Evolutionary conservation across 179 eudicot genomes (phyloP).

Genomic region (Beta corolliflora): DNA sequence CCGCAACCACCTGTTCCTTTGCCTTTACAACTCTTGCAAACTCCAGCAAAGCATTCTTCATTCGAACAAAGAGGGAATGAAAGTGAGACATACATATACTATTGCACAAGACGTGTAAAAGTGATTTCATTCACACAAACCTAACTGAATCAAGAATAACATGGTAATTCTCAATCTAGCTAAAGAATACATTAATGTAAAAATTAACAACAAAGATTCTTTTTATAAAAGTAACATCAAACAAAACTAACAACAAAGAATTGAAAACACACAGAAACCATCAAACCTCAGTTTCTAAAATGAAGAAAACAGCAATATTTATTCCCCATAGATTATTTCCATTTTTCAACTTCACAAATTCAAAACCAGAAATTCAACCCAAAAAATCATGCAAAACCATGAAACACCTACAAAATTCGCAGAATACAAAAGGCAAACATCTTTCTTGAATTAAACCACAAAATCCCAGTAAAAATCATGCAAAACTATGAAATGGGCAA

Average conservation of each 20-base stretch:
- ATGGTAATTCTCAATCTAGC: background rate
- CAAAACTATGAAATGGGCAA: constrained; percentile 1
- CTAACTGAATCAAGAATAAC: background rate
- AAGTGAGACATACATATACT: no score
- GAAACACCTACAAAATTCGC: background rate
- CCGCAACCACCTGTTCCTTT: constrained; percentile 73
- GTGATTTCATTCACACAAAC: background rate
- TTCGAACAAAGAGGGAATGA: background rate
- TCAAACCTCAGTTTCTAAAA: background rate
- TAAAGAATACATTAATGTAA: background rate
- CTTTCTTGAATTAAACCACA: no score
- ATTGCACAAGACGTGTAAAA: no score
- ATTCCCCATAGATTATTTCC: no score
- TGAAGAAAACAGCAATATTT: background rate
- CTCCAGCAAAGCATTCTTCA: constrained; percentile 75
- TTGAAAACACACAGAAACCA: background rate
- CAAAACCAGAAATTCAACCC: no score
- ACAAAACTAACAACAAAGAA: no score
- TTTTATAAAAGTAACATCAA: no score
- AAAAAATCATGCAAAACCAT: constrained; percentile 3
- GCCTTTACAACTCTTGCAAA: constrained; percentile 72
- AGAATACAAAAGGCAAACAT: background rate
- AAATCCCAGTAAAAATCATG: background rate
- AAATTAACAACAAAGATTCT: no score
- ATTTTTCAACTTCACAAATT: no score